Conservation (phyloP, 2,329 filamentous ascomycete genomes). For the Penicillium glabrum region DNA sequence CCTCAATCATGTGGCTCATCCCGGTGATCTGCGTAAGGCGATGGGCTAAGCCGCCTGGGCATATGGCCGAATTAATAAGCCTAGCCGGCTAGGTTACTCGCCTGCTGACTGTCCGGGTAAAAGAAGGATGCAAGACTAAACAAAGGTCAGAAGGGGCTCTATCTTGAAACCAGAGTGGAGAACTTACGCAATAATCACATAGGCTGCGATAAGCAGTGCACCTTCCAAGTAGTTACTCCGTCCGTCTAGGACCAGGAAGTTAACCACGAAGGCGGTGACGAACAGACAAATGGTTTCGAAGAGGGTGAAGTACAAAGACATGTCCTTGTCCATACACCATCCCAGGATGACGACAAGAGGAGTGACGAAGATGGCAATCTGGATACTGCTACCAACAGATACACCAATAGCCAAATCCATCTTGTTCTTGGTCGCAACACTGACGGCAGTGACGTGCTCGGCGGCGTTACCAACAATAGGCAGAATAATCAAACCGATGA, state of each 20-base stretch:
- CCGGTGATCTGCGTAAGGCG: neutral
- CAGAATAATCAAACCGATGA: slow-evolving; percentile 76
- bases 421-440: slow-evolving; percentile 78
- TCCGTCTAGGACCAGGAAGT: slow-evolving; percentile 81
- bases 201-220: slow-evolving; percentile 71
- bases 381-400: slow-evolving; percentile 76
- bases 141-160: neutral
- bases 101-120: slow-evolving; percentile 30
- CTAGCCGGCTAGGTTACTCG: slow-evolving; percentile 29
- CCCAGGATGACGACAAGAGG: slow-evolving; percentile 72
- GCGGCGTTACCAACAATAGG: slow-evolving; percentile 83
- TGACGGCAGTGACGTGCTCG: slow-evolving; percentile 78
- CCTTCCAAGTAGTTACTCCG: slow-evolving; percentile 83
- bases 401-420: slow-evolving; percentile 82
- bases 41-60: neutral
- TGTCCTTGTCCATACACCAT: slow-evolving; percentile 73
- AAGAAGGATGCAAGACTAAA: slow-evolving; percentile 47
- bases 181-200: slow-evolving; percentile 70
- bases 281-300: slow-evolving; percentile 72
- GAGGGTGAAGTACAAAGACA: slow-evolving; percentile 63
- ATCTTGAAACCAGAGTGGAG: neutral
- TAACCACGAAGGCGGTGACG: slow-evolving; percentile 78
- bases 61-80: neutral
- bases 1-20: neutral
- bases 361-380: slow-evolving; percentile 76